Base-by-base conservation (phyloP, 306 rosid species). In the Glycyrrhiza uralensis region DNA sequence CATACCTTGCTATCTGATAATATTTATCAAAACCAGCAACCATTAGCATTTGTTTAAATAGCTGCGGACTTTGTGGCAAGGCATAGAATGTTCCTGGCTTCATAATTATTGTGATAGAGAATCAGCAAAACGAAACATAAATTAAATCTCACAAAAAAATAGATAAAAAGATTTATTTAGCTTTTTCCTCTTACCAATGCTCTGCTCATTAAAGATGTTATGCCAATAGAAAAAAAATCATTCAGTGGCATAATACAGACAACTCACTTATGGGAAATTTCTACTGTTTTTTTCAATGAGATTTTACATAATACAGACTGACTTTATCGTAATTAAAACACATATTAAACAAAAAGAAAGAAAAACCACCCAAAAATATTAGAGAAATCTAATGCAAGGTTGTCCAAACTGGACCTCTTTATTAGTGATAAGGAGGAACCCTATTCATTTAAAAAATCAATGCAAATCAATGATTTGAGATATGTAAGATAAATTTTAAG, bases 51-150 rank as follows among this genome's bases (percentile, higher is more conserved):
- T 94, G 98, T 83, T 94, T 94, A 83, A 91, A 94, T 62, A 94
- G 86, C 84, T 89, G 97, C 0, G 98, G 98, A 80, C 98, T 94
- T 89, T 94, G 98, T 51, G 96, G 98, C 87, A 94, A 84, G 45
- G 97, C 97, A 74, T 89, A 94, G 85, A 91, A 89, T 70, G 97
- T 86, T 82, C 98, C 98, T 87, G 96, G 92, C 98, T 94, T 91
- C 91, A 91, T 78, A 84, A 83, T 76, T 81, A 49, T 86, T 66
- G 76, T 12, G 62, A 76, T 32, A 83, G 55, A 64, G 63, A 87
- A 84, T 89, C 80, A 85, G 81, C 62, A 80, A 84, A 28, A 68
- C 42, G 66, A 17, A 24, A 51, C 46, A 79, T 23, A 26, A 89
- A 32, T 50, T 19, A 80, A 56, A 54, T n/a, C 67, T 22, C 10